Conservation (phyloP, 208 protist genomes). For the Leishmania amazonensis region DNA sequence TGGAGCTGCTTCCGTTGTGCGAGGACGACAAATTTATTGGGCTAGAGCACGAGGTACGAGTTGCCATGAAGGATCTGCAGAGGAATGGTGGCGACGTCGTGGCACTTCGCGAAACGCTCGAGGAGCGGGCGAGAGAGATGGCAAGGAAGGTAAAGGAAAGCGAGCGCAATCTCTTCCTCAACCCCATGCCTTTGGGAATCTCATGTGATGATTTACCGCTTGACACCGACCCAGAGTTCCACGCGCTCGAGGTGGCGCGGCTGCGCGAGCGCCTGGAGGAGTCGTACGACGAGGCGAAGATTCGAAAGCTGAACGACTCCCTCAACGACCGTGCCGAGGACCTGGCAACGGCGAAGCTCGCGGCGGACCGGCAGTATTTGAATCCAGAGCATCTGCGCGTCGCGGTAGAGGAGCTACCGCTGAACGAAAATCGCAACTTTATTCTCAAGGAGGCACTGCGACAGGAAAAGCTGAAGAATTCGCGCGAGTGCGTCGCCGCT, state of each 20-base stretch:
- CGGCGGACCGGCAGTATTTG: conserved; percentile 46
- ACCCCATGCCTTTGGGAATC: conserved; percentile 57
- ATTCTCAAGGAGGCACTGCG: conserved; percentile 43
- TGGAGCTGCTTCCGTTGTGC: conserved; percentile 56
- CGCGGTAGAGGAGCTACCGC: conserved; percentile 46
- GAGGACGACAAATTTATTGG: conserved; percentile 43
- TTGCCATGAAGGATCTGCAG: conserved; percentile 23
- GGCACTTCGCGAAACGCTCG: conserved; percentile 41
- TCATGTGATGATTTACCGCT: conserved; percentile 45
- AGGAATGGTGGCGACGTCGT: conserved; percentile 26
- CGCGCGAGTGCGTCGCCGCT: conserved; percentile 17
- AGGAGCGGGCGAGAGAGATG: conserved; percentile 47
- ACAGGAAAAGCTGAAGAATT: conserved; percentile 37
- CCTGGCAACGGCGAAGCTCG: conserved; percentile 41
- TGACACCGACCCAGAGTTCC: conserved; percentile 59
- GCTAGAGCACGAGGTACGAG: conserved; percentile 57
- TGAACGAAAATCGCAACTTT: conserved; percentile 50
- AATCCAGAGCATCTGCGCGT: conserved; percentile 46
- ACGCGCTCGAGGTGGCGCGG: conserved; percentile 54
- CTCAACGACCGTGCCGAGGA: conserved; percentile 51
- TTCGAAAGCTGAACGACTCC: conserved; percentile 41
- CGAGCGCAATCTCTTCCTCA: conserved; percentile 61
- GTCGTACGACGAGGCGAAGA: conserved; percentile 31
- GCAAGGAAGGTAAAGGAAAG: conserved; percentile 50
- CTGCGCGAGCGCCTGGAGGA: conserved; percentile 44